Evolutionary conservation across 306 rosid species (phyloP).

Genomic region (Sicyos baderoa): DNA sequence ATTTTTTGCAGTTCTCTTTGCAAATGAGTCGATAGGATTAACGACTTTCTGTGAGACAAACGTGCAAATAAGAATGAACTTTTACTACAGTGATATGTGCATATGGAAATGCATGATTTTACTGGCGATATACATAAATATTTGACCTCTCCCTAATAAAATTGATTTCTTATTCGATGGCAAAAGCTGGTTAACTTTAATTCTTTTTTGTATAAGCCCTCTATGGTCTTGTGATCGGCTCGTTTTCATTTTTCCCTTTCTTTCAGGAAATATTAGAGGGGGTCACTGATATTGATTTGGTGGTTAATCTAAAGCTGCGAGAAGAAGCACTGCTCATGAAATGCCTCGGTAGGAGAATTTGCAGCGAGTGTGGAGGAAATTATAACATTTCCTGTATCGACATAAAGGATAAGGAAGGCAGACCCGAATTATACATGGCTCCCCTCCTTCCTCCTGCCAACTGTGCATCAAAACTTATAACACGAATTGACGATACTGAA

Average conservation of each 20-base stretch:
- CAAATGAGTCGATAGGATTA: background rate
- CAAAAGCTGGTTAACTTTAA: background rate
- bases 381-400: slow-evolving; percentile 38
- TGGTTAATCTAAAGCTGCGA: slow-evolving; percentile 39
- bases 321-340: slow-evolving; percentile 46
- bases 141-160: background rate
- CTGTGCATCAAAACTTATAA: slow-evolving; percentile 41
- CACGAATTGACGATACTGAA: slow-evolving; percentile 38
- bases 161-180: slow-evolving; percentile 1
- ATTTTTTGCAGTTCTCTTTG: background rate
- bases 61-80: background rate
- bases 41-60: background rate
- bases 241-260: background rate
- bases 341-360: slow-evolving; percentile 44
- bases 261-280: slow-evolving; percentile 44
- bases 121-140: background rate
- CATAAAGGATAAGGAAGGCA: slow-evolving; percentile 37
- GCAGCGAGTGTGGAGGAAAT: slow-evolving; percentile 42
- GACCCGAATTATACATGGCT: slow-evolving; percentile 39
- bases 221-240: background rate
- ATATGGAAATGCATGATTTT: background rate
- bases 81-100: background rate
- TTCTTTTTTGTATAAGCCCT: background rate
- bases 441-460: slow-evolving; percentile 43
- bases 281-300: slow-evolving; percentile 41